A percentile compares a stretch with the other conserved stretches of the same genome.
Conservation (phyloP, 23 red algal genomes). For the Pyropia haitanensis region DNA sequence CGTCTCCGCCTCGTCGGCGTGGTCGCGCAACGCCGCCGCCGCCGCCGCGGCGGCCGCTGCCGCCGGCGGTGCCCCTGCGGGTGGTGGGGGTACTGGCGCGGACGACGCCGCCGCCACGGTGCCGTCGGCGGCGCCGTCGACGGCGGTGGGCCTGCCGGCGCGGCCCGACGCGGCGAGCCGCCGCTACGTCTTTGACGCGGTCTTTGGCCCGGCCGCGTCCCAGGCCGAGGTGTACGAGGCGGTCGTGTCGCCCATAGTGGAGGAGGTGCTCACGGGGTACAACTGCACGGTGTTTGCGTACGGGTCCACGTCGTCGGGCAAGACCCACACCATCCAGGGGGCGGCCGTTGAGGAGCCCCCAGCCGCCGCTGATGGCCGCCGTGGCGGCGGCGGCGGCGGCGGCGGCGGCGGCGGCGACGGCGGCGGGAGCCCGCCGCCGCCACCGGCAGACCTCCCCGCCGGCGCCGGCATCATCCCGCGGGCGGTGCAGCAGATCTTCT, state of each 20-base stretch:
- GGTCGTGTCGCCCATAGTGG: constrained; percentile 85
- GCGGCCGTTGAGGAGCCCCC: constrained; percentile 15
- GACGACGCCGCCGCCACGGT: too few relatives aligned
- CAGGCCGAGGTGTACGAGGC: constrained; percentile 79
- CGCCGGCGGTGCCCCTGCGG: too few relatives aligned
- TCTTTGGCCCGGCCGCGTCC: constrained; percentile 66
- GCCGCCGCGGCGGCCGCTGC: not conserved
- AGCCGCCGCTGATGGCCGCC: too few relatives aligned
- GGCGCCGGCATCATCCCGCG: constrained; percentile 90
- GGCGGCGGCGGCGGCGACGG: not conserved
- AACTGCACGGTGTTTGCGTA: constrained; percentile 99
- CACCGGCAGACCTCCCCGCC: constrained; percentile 12
- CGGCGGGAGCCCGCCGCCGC: not conserved
- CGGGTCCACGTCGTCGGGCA: constrained; percentile 90
- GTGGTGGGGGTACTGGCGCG: too few relatives aligned
- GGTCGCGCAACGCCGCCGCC: constrained; percentile 17
- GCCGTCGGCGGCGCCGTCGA: too few relatives aligned
- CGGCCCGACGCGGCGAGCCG: constrained; percentile 16
- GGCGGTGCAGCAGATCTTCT: constrained; percentile 81
- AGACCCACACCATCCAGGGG: constrained; percentile 99
- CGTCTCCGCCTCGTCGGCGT: constrained; percentile 8
- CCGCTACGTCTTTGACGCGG: constrained; percentile 73
- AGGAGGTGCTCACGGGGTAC: constrained; percentile 83
- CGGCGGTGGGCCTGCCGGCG: not conserved
- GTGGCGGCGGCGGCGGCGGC: not conserved